phyloP scores from a whole-genome alignment of 2,329 filamentous ascomycete species.

The Cordyceps cicadae region DNA sequence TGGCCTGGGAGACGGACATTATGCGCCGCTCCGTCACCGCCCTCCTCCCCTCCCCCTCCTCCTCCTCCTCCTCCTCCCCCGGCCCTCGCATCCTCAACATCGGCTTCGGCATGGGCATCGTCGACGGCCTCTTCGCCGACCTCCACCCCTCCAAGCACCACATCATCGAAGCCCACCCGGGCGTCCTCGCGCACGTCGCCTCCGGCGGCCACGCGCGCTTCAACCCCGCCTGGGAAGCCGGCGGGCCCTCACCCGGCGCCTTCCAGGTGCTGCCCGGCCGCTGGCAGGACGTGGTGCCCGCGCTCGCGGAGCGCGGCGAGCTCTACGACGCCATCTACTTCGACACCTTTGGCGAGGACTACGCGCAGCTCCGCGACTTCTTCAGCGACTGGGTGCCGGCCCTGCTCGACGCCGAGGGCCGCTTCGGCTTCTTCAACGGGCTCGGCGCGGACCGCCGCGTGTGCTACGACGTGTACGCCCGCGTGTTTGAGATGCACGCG shows the following conservation, averaged over 20 bases:
- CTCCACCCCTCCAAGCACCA: constrained; percentile 64
- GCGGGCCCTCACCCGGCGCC: constrained; percentile 53
- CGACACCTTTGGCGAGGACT: constrained; percentile 95
- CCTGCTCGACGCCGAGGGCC: constrained; percentile 61
- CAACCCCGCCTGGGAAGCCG: constrained; percentile 45
- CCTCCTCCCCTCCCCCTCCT: constrained; percentile 39
- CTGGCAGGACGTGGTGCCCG: constrained; percentile 75
- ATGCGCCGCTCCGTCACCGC: constrained; percentile 70
- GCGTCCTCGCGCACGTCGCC: constrained; percentile 59
- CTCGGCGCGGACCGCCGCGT: constrained; percentile 86
- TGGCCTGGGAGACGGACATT: constrained; percentile 83
- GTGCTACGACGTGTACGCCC: constrained; percentile 93
- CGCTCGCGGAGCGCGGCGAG: constrained; percentile 58
- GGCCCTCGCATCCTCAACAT: constrained; percentile 73
- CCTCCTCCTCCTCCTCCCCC: constrained; percentile 24
- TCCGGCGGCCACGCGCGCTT: constrained; percentile 37
- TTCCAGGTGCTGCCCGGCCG: constrained; percentile 61
- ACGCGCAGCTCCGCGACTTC: constrained; percentile 74
- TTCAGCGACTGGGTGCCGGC: constrained; percentile 82
- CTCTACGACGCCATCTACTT: constrained; percentile 89
- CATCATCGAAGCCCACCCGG: constrained; percentile 78
- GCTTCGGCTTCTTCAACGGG: constrained; percentile 84
- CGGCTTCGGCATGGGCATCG: constrained; percentile 85
- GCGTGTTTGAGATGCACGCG: constrained; percentile 84
- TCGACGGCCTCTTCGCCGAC: constrained; percentile 67